A percentile compares a stretch with the other conserved stretches of the same genome.
phyloP scores from a whole-genome alignment of 2,329 filamentous ascomycete species.

The Clonostachys rosea region DNA sequence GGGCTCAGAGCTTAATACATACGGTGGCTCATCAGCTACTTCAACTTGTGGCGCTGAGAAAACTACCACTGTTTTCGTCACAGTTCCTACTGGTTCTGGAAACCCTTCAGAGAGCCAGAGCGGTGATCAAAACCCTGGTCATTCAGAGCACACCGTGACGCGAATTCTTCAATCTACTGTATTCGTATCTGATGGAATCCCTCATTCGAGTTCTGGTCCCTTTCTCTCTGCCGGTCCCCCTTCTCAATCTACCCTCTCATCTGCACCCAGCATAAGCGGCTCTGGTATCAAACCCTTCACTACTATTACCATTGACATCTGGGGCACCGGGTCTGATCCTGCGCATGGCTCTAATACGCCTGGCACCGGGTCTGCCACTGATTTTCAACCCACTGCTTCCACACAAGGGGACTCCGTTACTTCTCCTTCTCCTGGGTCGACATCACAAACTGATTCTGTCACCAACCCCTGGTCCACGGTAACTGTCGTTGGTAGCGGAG shows the following conservation, averaged over 20 bases:
- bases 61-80: slow-evolving; percentile 42
- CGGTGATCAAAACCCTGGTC: no score
- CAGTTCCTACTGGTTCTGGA: slow-evolving; percentile 25
- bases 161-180: slow-evolving; percentile 20
- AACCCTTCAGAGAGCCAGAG: slow-evolving; percentile 2
- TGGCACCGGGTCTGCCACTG: slow-evolving; percentile 2
- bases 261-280: slow-evolving; percentile 3
- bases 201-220: slow-evolving; percentile 5
- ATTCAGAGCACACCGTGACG: neutral
- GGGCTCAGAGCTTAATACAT: neutral
- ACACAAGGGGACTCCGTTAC: neutral
- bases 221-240: slow-evolving; percentile 1
- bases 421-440: neutral
- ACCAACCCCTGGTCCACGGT: neutral
- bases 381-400: slow-evolving; percentile 4
- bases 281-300: slow-evolving; percentile 20
- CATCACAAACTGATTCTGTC: neutral
- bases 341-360: neutral
- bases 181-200: slow-evolving; percentile 5
- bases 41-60: slow-evolving; percentile 31
- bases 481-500: neutral
- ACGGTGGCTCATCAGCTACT: neutral
- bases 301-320: slow-evolving; percentile 27
- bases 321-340: slow-evolving; percentile 12
- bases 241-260: slow-evolving; percentile 10